These are phyloP conservation scores for Aspergillus sp. DNA, from an alignment of 2,329 filamentous ascomycete genomes.

Conservation along the genomic window DNA sequence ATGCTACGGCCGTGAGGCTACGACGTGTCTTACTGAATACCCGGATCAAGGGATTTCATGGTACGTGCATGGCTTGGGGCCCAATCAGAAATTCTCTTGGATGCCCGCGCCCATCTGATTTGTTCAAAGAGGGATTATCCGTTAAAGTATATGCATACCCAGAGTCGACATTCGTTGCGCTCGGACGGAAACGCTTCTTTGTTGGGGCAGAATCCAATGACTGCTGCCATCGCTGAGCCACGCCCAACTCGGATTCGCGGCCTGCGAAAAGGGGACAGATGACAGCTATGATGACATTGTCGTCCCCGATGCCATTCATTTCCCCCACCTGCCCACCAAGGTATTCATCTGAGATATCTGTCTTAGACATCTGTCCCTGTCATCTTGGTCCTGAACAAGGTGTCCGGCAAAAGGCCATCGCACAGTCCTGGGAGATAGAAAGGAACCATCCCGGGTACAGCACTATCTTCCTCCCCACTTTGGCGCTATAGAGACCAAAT, in stretches of 20 bases:
- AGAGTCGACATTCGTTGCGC: not conserved
- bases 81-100: constrained; percentile 6
- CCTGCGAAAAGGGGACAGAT: not conserved
- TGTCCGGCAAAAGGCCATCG: not conserved
- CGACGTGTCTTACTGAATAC: not conserved
- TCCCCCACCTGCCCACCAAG: constrained; percentile 3
- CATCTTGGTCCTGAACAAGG: not conserved
- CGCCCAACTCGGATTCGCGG: constrained; percentile 3
- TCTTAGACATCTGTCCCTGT: not conserved
- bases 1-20: not conserved
- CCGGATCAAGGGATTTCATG: constrained; percentile 1
- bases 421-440: not conserved
- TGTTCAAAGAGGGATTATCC: constrained; percentile 3
- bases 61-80: not conserved
- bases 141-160: not conserved
- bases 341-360: not conserved
- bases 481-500: not conserved
- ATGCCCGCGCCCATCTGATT: constrained; percentile 10
- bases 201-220: not conserved
- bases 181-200: not conserved
- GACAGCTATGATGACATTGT: constrained; percentile 2
- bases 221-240: constrained; percentile 4
- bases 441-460: not conserved
- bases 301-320: not conserved
- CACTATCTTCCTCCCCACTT: not conserved